Conservation (phyloP, 257 asterid genomes). For the Craterostigma plantagineum region DNA sequence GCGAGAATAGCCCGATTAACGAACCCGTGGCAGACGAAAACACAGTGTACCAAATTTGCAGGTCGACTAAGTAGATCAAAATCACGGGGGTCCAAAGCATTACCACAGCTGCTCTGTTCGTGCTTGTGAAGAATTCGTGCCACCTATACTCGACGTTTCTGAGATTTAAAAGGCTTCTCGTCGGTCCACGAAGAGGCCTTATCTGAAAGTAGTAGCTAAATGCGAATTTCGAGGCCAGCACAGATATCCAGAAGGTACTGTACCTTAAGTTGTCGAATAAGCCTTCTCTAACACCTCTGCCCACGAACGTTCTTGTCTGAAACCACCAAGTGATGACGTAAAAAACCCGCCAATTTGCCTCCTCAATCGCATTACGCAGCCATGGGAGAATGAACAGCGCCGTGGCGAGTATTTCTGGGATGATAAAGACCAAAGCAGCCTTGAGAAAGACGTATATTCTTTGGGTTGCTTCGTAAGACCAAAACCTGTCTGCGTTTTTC, state of each 20-base stretch:
- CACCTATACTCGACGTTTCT: conserved; percentile 28
- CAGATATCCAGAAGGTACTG: conserved; percentile 53
- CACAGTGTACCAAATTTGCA: conserved; percentile 70
- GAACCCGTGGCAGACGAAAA: conserved; percentile 62
- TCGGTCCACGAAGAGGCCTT: conserved; percentile 71
- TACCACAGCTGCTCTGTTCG: conserved; percentile 54
- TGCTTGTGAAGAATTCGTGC: conserved; percentile 79
- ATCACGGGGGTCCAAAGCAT: conserved; percentile 76
- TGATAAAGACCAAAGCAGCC: conserved; percentile 53
- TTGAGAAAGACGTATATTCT: conserved; percentile 43
- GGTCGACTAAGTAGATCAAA: conserved; percentile 68
- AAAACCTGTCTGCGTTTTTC: conserved; percentile 47
- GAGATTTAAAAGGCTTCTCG: conserved; percentile 34
- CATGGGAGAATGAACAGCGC: conserved; percentile 59
- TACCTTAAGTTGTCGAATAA: conserved; percentile 62
- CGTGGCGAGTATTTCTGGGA: conserved; percentile 69
- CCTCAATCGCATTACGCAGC: conserved; percentile 65
- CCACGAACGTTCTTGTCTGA: conserved; percentile 56
- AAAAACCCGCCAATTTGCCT: conserved; percentile 44
- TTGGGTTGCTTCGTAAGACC: conserved; percentile 65
- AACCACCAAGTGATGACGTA: conserved; percentile 78
- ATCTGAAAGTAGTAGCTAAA: conserved; percentile 82
- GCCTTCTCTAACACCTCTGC: conserved; percentile 87
- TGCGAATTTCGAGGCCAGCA: conserved; percentile 44
- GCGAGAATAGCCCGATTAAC: conserved; percentile 50